Evolutionary conservation across 768 basidiomycete species (phyloP), one percentile per base, ranked within the genome.

Genomic region (Termitomyces sp.): DNA sequence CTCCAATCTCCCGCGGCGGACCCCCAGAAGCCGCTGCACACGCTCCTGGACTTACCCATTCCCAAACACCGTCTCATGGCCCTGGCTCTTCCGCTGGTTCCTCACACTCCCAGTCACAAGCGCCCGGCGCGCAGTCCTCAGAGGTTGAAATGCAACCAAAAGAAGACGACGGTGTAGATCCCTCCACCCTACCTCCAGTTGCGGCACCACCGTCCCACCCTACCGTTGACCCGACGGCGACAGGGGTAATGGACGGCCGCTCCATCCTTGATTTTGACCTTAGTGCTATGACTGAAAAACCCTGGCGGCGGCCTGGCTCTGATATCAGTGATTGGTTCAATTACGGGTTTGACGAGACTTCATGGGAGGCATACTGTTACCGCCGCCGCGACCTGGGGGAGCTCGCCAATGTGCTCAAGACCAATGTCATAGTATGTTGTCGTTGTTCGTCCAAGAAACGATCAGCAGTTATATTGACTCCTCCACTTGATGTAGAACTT

Each of bases 301-400:
- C 88, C 4, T 99, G 97, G 97, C 78, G 97, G 61, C 75, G 87
- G 59, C 90, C 95, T 8, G 97, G 97, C 36, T 87, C 91, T 4
- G 94, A 97, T 76, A 79, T 97, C 61, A 89, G 91, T 64, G 95
- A 98, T 75, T 99, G 95, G 90, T 99, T 99, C 75, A 98, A 99
- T 73, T 98, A 97, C 66, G 97, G 97, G 0, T 98, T 98, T 68
- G 97, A 99, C 72, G 97, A 99, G 74, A 82, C 92, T 16, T 91
- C 90, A 36, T 99, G 95, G 94, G 91, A 93, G 68, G 88, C 87
- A 44, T 99, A 96, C 67, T 91, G 88, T 66, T 89, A 91, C 71
- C 82, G 92, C 66, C 79, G 93, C 66, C 81, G 90, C 44, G 90
- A 93, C 58, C 70, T 93, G 53, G 88, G 90, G 2, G 92, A 93